phyloP scores from a whole-genome alignment of 371 early-diverging fungal genomes.

The Ecytonucleospora hepatopenaei region DNA sequence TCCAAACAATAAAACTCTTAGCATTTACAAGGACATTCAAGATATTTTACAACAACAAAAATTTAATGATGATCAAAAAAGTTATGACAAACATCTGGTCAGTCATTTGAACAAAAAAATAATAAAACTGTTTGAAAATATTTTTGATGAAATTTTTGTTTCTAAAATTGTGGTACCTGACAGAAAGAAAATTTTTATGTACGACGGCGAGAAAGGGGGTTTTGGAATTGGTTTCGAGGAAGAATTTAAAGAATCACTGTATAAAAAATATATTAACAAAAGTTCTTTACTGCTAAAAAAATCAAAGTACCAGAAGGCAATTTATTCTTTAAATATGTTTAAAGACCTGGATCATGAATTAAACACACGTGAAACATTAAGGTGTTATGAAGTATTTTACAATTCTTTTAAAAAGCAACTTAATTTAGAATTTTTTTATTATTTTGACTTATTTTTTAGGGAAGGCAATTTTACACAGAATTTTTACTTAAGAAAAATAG shows the following conservation, averaged over 20 bases:
- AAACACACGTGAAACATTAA: not conserved
- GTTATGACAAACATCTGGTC: not conserved
- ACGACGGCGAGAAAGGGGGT: not conserved
- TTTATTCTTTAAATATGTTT: slow-evolving; percentile 28
- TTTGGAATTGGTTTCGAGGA: slow-evolving; percentile 1
- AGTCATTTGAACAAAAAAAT: not conserved
- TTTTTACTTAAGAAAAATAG: slow-evolving; percentile 32
- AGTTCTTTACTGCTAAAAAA: slow-evolving; percentile 19
- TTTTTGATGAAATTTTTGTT: not conserved
- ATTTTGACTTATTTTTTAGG: slow-evolving; percentile 48
- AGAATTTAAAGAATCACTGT: slow-evolving; percentile 18
- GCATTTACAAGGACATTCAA: not conserved
- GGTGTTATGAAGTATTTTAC: slow-evolving; percentile 2
- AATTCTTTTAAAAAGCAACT: slow-evolving; percentile 15
- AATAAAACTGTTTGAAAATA: not conserved
- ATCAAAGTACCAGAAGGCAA: slow-evolving; percentile 15
- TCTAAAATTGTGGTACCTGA: not conserved
- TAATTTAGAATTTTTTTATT: slow-evolving; percentile 39
- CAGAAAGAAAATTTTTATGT: not conserved
- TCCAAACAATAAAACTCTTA: not conserved
- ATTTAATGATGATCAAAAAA: not conserved
- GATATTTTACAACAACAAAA: not conserved
- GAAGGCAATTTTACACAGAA: slow-evolving; percentile 27
- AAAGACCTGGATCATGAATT: slow-evolving; percentile 3
- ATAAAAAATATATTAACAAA: slow-evolving; percentile 19